A percentile compares a stretch with the other conserved stretches of the same genome.
phyloP scores from a whole-genome alignment of 2,329 filamentous ascomycete genomes.

The Dothiorella sarmentorum region DNA sequence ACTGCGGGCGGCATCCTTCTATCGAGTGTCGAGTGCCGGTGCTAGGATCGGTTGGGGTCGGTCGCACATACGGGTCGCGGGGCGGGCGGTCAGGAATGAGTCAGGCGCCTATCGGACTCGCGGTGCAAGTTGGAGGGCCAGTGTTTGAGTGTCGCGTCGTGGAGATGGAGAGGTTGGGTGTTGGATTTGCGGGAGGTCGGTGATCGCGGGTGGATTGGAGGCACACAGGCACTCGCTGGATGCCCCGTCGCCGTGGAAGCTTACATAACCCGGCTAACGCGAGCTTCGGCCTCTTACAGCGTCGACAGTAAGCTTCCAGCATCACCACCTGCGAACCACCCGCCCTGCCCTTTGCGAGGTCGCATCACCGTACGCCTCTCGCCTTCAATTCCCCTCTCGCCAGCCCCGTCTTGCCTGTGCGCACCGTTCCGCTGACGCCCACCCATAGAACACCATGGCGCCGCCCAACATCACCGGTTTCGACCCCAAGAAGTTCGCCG shows the following conservation, averaged over 20 bases:
- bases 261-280: background rate
- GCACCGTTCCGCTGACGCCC: background rate
- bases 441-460: conserved; percentile 45
- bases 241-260: background rate
- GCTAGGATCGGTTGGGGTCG: conserved; percentile 1
- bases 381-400: background rate
- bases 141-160: background rate
- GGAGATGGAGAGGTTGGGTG: background rate
- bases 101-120: conserved; percentile 5
- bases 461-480: conserved; percentile 83
- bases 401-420: background rate
- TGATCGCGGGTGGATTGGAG: background rate
- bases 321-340: conserved; percentile 2
- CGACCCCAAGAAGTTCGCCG: conserved; percentile 76
- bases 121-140: background rate
- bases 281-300: background rate
- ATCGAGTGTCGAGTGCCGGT: conserved; percentile 17
- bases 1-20: conserved; percentile 56
- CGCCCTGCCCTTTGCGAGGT: conserved; percentile 2
- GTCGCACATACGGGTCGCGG: conserved; percentile 16
- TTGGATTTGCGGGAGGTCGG: conserved; percentile 11
- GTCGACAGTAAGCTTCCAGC: background rate
- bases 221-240: background rate
- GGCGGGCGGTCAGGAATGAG: conserved; percentile 2
- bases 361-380: conserved; percentile 1